Conservation (phyloP, 2,329 filamentous ascomycete genomes). For the Amylocarpus encephaloides region DNA sequence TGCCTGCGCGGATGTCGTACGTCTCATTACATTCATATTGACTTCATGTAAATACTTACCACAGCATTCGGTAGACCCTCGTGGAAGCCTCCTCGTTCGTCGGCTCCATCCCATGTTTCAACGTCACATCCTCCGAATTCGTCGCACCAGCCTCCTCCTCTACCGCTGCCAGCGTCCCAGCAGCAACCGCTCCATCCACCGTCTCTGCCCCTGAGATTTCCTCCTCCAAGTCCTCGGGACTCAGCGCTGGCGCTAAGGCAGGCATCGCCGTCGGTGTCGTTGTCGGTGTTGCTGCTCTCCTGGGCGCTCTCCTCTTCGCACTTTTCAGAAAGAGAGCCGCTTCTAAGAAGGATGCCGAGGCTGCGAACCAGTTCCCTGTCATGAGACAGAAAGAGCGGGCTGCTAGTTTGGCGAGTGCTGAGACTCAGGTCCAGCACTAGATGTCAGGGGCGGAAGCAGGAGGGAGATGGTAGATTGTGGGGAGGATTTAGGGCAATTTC, state of each 20-base stretch:
- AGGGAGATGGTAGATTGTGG: neutral
- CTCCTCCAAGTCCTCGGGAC: neutral
- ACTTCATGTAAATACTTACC: neutral
- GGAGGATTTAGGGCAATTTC: neutral
- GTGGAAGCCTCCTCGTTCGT: constrained; percentile 30
- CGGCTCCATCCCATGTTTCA: constrained; percentile 14
- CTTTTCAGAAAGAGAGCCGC: neutral
- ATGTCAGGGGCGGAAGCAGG: no score
- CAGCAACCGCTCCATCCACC: neutral
- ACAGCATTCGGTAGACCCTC: constrained; percentile 27
- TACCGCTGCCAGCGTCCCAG: neutral
- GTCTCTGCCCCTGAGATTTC: neutral
- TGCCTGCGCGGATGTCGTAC: constrained; percentile 42
- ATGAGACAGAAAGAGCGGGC: constrained; percentile 1
- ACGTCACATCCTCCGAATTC: constrained; percentile 16
- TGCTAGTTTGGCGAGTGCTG: neutral
- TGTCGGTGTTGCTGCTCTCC: constrained; percentile 17
- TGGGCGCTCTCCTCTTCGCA: neutral
- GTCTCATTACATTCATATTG: constrained; percentile 3
- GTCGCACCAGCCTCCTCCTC: constrained; percentile 1
- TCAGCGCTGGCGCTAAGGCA: constrained; percentile 17
- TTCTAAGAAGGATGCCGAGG: constrained; percentile 2
- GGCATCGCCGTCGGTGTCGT: constrained; percentile 26
- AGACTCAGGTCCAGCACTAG: constrained; percentile 3
- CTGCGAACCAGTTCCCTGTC: neutral